phyloP scores from a whole-genome alignment of 306 rosid genomes.

The Castanospermum australe region DNA sequence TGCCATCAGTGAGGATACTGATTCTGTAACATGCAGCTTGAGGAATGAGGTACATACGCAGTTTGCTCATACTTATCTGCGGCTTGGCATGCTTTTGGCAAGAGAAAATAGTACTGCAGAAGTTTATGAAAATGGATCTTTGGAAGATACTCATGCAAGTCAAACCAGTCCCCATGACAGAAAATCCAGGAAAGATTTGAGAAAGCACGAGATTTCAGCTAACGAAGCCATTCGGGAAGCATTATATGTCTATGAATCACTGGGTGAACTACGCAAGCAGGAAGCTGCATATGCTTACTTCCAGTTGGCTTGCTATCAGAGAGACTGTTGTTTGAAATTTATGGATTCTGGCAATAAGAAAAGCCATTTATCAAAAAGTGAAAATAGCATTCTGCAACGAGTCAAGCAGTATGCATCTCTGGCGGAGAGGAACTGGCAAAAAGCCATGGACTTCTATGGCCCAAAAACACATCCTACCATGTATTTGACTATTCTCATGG shows the following conservation, averaged over 20 bases:
- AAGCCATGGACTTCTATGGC: conserved; percentile 77
- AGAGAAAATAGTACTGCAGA: conserved; percentile 75
- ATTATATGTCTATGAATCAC: conserved; percentile 71
- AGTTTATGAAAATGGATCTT: conserved; percentile 61
- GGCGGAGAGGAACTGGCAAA: conserved; percentile 96
- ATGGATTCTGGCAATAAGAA: conserved; percentile 63
- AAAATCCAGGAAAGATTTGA: conserved; percentile 49
- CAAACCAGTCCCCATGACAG: conserved; percentile 38
- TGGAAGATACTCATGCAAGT: conserved; percentile 42
- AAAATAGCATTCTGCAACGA: conserved; percentile 59
- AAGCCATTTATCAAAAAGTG: conserved; percentile 49
- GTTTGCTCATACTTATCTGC: conserved; percentile 85
- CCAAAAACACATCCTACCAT: conserved; percentile 76
- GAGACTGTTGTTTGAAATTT: conserved; percentile 84
- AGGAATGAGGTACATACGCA: conserved; percentile 84
- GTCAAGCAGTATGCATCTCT: conserved; percentile 86
- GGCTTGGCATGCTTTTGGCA: conserved; percentile 95
- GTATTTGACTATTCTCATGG: conserved; percentile 75
- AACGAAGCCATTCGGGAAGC: conserved; percentile 95
- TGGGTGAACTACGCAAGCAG: conserved; percentile 89
- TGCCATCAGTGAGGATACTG: conserved; percentile 45
- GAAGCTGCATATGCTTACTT: conserved; percentile 93
- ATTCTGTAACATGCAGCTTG: conserved; percentile 48
- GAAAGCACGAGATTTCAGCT: conserved; percentile 89
- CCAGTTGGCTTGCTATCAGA: conserved; percentile 87